Evolutionary conservation across 1,284 basidiomycete genomes (phyloP).

Genomic region (Grifola frondosa): DNA sequence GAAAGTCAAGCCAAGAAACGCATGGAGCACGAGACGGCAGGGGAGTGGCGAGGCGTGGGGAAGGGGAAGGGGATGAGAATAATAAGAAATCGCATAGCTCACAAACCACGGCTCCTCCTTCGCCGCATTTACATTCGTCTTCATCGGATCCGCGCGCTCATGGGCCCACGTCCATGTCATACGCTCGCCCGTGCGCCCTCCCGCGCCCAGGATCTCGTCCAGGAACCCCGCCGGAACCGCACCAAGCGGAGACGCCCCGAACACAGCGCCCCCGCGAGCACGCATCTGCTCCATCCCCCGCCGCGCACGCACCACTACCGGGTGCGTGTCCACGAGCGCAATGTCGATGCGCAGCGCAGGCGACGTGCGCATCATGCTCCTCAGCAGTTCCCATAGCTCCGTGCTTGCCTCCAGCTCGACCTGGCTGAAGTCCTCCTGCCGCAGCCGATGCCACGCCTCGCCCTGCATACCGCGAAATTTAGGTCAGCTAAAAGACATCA

Average conservation of each 20-base stretch:
- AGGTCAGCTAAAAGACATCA: slow-evolving; percentile 1
- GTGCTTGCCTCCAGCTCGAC: slow-evolving; percentile 76
- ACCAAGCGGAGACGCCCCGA: slow-evolving; percentile 67
- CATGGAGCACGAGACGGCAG: too few species aligned
- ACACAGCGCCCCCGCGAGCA: slow-evolving; percentile 44
- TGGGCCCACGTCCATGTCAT: slow-evolving; percentile 37
- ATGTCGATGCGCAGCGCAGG: slow-evolving; percentile 63
- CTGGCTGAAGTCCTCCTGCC: slow-evolving; percentile 90
- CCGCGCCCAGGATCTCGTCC: slow-evolving; percentile 50
- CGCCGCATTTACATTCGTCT: too few species aligned
- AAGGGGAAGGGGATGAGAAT: too few species aligned
- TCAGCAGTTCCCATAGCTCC: slow-evolving; percentile 72
- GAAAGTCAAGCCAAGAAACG: too few species aligned
- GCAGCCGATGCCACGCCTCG: slow-evolving; percentile 91
- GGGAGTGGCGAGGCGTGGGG: too few species aligned
- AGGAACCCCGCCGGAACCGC: slow-evolving; percentile 59
- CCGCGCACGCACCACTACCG: slow-evolving; percentile 70
- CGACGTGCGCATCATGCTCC: slow-evolving; percentile 77
- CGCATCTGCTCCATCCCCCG: slow-evolving; percentile 58
- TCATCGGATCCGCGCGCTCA: slow-evolving; percentile 22
- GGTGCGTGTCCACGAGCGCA: slow-evolving; percentile 59
- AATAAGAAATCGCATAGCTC: background rate
- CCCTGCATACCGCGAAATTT: slow-evolving; percentile 45
- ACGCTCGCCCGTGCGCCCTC: slow-evolving; percentile 6
- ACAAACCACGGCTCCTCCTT: background rate